Conservation (phyloP, 768 basidiomycete species). For the Russula dissimulans region DNA sequence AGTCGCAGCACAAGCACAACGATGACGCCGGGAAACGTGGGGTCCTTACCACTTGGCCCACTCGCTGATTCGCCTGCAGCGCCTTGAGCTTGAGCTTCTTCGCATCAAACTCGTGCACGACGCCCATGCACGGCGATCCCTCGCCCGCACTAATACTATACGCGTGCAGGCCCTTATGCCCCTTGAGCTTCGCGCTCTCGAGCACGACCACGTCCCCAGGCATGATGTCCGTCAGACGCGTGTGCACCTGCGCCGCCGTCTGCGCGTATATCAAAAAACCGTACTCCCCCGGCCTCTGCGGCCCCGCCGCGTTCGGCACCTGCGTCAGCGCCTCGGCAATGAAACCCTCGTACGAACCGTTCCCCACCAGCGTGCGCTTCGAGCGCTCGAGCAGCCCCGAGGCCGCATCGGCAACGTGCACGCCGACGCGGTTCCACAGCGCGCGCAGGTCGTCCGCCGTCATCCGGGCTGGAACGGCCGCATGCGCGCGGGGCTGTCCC, state of each 20-base stretch:
- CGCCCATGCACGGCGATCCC: constrained; percentile 53
- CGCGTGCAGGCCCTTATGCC: constrained; percentile 64
- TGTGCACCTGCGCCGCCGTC: constrained; percentile 54
- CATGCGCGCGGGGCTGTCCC: constrained; percentile 3
- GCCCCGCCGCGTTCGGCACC: constrained; percentile 51
- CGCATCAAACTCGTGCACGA: constrained; percentile 73
- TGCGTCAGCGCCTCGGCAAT: constrained; percentile 54
- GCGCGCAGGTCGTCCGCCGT: constrained; percentile 58
- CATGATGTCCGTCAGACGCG: constrained; percentile 69
- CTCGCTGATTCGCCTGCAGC: constrained; percentile 81
- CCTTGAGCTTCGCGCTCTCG: constrained; percentile 70
- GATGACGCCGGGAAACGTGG: background rate
- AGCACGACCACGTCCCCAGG: constrained; percentile 79
- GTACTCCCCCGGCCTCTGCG: constrained; percentile 36
- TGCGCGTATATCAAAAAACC: constrained; percentile 76
- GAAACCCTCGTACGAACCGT: constrained; percentile 78
- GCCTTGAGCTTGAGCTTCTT: constrained; percentile 84
- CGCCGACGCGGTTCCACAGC: constrained; percentile 67
- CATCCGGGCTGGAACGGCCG: constrained; percentile 29
- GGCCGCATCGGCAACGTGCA: constrained; percentile 64
- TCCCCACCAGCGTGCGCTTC: constrained; percentile 69
- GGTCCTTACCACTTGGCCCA: constrained; percentile 63
- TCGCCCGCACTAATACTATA: constrained; percentile 56
- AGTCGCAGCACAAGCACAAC: background rate
- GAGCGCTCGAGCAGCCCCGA: constrained; percentile 61